Evolutionary conservation across 2,329 filamentous ascomycete genomes (phyloP).

Genomic region (Clonostachys byssicola): DNA sequence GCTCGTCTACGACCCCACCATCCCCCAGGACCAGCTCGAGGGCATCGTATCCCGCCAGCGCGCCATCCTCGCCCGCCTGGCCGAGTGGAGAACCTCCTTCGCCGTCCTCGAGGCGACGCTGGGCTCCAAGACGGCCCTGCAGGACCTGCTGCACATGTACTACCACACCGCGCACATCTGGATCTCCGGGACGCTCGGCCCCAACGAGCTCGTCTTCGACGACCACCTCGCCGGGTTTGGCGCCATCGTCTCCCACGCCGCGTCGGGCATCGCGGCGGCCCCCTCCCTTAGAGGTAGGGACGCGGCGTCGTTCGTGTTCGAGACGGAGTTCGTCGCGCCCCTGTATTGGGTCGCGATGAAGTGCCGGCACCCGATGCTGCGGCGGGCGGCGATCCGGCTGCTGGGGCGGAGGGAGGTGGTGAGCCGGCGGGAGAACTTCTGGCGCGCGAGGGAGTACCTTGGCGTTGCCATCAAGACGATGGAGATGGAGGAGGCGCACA

Average conservation of each 20-base stretch:
- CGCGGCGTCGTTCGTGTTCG: conserved; percentile 29
- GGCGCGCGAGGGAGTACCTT: conserved; percentile 23
- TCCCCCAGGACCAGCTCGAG: conserved; percentile 13
- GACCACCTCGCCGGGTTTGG: conserved; percentile 25
- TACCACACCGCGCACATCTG: conserved; percentile 25
- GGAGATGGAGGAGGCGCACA: conserved; percentile 22
- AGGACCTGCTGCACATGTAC: conserved; percentile 28
- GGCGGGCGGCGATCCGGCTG: conserved; percentile 29
- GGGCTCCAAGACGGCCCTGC: not conserved
- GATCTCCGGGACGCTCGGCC: conserved; percentile 20
- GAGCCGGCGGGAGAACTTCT: conserved; percentile 31
- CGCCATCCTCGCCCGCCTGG: conserved; percentile 18
- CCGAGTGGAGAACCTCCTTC: conserved; percentile 22
- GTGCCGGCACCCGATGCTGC: conserved; percentile 33
- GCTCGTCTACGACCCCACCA: conserved; percentile 15
- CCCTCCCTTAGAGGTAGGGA: conserved; percentile 4
- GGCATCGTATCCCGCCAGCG: conserved; percentile 23
- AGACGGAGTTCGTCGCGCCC: conserved; percentile 34
- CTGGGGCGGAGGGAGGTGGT: conserved; percentile 21
- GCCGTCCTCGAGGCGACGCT: conserved; percentile 16
- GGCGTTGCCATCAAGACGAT: conserved; percentile 26
- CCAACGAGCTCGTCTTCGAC: conserved; percentile 26
- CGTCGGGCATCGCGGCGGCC: conserved; percentile 14
- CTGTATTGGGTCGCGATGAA: conserved; percentile 33
- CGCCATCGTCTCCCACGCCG: conserved; percentile 26